Evolutionary conservation across 2,329 filamentous ascomycete species (phyloP), one percentile per base, ranked within the genome.

Genomic region (Dactylellina haptotyla): DNA sequence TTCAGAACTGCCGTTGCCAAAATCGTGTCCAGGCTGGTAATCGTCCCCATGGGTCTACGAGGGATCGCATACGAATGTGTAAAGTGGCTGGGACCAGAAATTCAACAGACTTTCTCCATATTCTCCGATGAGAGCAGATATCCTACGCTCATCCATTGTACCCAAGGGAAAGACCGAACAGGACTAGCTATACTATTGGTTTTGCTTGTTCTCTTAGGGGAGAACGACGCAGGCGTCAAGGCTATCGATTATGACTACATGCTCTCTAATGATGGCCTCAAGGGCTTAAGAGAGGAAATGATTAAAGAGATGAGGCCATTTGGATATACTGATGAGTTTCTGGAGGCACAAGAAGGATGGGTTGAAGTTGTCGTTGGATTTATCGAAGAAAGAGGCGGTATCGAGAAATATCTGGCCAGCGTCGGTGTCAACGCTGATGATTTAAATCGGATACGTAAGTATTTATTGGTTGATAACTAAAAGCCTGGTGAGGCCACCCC

Each of bases 131-230:
- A 82, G 1, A 76, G 80, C 0, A 84, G 83, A 14, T 87, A 88
- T 75, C 92, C 92, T 0, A 80, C 88, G 0, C 79, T 96, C 5
- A 82, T 95, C 1, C 92, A 96, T 80, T 97, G 93, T 80, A 95
- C 92, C 0, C 92, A 96, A 78, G 93, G 93, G 67, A 97, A 96
- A 79, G 93, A 96, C 79, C 86, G 93, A 1, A 93, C 88, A 1
- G 93, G 93, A 0, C 82, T 96, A 10, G 83, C 91, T 9, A 83
- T 92, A 3, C 83, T 90, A 41, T 82, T 96, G 2, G 80, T 90
- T 0, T 82, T 96, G 18, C 83, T 94, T 77, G 82, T 90, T 9
- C 83, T 90, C 2, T 81, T 81, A 5, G 80, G 78, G 14, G 79
- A 76, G n/a, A 43, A 75, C 4, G 62, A 75, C 39, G 39, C 41